phyloP scores from a whole-genome alignment of 1,139 yeast species.

The Geotrichum phurueaensis region DNA sequence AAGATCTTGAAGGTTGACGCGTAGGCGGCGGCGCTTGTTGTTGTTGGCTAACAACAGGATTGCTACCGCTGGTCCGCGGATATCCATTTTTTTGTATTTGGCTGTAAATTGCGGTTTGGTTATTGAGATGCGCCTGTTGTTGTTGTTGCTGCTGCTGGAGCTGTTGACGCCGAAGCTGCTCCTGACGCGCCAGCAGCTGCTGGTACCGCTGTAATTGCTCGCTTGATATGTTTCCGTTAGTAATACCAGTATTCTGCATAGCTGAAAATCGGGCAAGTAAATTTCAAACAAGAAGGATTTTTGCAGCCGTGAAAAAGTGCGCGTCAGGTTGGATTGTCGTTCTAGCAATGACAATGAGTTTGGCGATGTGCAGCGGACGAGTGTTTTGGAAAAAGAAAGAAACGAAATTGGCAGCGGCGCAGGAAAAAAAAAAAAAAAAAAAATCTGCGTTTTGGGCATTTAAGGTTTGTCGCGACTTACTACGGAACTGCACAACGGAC shows the following conservation, averaged over 20 bases:
- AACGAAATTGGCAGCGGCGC: neutral
- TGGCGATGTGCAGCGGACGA: neutral
- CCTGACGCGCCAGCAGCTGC: conserved; percentile 4
- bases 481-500: neutral
- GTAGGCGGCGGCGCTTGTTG: neutral
- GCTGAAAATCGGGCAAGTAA: neutral
- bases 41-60: neutral
- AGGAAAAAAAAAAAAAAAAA: neutral
- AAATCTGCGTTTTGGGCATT: neutral
- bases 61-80: neutral
- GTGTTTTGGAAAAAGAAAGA: neutral
- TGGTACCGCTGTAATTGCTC: conserved; percentile 4
- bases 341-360: neutral
- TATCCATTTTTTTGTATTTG: neutral
- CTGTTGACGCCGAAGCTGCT: neutral
- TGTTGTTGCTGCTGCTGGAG: conserved; percentile 6
- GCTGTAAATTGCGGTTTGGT: neutral
- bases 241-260: neutral
- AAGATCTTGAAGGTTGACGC: neutral
- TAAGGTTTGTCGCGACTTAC: neutral
- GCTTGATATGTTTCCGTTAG: neutral
- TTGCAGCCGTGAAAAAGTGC: neutral
- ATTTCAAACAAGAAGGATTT: neutral
- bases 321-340: neutral
- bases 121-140: conserved; percentile 5